Evolutionary conservation across 352 stramenopile genomes (phyloP).

Genomic region (Phytophthora pseudosyringae): DNA sequence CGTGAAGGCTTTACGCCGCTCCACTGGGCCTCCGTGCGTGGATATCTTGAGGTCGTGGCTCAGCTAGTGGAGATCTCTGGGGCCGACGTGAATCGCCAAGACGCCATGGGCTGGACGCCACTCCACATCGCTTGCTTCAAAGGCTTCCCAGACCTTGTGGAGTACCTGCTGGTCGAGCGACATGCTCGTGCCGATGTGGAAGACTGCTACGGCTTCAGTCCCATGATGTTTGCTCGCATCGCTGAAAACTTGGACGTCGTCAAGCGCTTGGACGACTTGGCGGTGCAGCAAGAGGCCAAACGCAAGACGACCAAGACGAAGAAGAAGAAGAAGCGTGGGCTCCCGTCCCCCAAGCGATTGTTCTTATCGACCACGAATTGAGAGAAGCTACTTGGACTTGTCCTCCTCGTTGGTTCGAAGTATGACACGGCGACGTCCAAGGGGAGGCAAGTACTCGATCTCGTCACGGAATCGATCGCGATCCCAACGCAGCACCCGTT

Average conservation of each 20-base stretch:
- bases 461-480: conserved; percentile 55
- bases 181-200: conserved; percentile 51
- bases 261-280: conserved; percentile 62
- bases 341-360: conserved; percentile 56
- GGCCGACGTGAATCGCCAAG: conserved; percentile 66
- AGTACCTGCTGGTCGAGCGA: conserved; percentile 69
- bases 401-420: conserved; percentile 24
- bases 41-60: conserved; percentile 78
- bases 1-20: conserved; percentile 70
- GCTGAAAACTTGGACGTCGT: conserved; percentile 71
- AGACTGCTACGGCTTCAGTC: conserved; percentile 74
- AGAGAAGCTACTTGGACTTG: conserved; percentile 6
- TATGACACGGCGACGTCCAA: conserved; percentile 40
- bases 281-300: conserved; percentile 42
- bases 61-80: conserved; percentile 63
- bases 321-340: conserved; percentile 23
- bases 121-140: conserved; percentile 82
- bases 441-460: conserved; percentile 45
- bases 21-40: conserved; percentile 67
- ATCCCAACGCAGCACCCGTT: conserved; percentile 61
- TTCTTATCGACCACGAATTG: conserved; percentile 55
- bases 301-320: conserved; percentile 32
- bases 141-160: conserved; percentile 68
- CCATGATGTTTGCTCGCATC: conserved; percentile 73
- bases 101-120: conserved; percentile 69